Evolutionary conservation across 257 asterid species (phyloP), one percentile per base, ranked within the genome.

Genomic region (Coffea eugenioides): DNA sequence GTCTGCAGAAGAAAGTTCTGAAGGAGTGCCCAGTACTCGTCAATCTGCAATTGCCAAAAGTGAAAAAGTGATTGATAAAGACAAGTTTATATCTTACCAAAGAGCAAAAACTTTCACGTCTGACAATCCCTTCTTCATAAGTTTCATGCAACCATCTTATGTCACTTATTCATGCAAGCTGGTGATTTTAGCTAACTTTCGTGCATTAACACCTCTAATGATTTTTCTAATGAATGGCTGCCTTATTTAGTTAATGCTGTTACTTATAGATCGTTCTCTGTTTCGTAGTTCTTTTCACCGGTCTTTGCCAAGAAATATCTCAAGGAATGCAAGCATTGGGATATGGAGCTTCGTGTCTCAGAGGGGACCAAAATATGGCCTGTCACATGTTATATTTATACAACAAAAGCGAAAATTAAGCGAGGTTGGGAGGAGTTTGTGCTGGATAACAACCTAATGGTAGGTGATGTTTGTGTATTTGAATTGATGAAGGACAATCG

Each of bases 131-230:
- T 82, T 79, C 70, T 83, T 82, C 76, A 41, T 70, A 1, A 31
- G 41, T 41, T 10, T 51, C 2, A 62, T 83, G 81, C 83, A 12
- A 5, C 75, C 79, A 20, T 74, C 85, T 57, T 74, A 78, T 51
- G 74, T 80, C 15, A 15, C 69, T 12, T 0, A 16, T 51, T 41
- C 3, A 6, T 27, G 8, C 34, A 1, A 0, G 46, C 1, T 80
- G 73, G 85, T 80, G 75, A 65, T 11, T 69, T 46, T 12, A 13
- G 43, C 43, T 39, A 34, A 8, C 10, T 25, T 6, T 68, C 5
- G 23, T 12, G 9, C 21, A 52, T 52, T 13, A 52, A 52, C 20
- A 2, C 15, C 15, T 52, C 10, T 51, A 46, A 7, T 48, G 12
- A 39, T 48, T 48, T 48, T 11, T 48, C 10, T 11, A 11, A 48